Base-by-base conservation (phyloP, 139 green algal species). In the Marvania coccoides region DNA sequence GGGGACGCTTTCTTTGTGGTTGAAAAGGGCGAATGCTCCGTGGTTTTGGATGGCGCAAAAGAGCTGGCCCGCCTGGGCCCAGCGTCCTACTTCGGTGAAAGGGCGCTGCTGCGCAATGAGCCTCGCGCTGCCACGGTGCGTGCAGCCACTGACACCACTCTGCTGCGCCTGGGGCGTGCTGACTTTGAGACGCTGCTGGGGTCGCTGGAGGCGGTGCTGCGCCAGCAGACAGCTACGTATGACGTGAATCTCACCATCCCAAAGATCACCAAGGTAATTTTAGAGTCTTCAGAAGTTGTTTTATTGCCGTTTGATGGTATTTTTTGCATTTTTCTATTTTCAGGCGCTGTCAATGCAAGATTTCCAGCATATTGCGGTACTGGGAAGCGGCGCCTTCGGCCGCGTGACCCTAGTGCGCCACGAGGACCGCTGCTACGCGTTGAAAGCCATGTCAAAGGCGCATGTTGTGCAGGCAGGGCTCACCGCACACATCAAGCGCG, bases 1-100 rank as follows among this genome's bases (percentile, higher is more conserved):
- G 90, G 87, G 0, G 83, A 96, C 74, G 66, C 68, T 6, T 95
- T 96, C 62, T 97, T 90, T 79, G 85, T 98, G 3, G 74, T 98
- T n/a, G 84, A 96, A 71, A 74, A 75, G 2, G 92, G 92, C 9
- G 71, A 78, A 13, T 82, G 73, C 40, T 12, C 30, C 0, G 73
- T 78, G 33, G 38, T 75, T 6, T 30, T 59, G 35, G 65, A 61
- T 12, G 62, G 63, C 13, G 56, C 48, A n/a, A 61, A 40, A 26
- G 57, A 78, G 73, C 69, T 78, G 39, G 34, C 39, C 2, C 7
- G 19, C 8, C 47, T 83, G 42, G 69, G 65, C 3, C 65, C 73
- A 3, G 72, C 70, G 1, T 76, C 75, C 54, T 96, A 90, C 70
- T 97, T 97, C 76, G 92, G 92, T 19, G 91, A 98, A 82, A 71